Percentiles rank a stretch among this genome's conserved stretches.
phyloP scores from a whole-genome alignment of 805 yeast genomes.

The Candida coleopterorum region DNA sequence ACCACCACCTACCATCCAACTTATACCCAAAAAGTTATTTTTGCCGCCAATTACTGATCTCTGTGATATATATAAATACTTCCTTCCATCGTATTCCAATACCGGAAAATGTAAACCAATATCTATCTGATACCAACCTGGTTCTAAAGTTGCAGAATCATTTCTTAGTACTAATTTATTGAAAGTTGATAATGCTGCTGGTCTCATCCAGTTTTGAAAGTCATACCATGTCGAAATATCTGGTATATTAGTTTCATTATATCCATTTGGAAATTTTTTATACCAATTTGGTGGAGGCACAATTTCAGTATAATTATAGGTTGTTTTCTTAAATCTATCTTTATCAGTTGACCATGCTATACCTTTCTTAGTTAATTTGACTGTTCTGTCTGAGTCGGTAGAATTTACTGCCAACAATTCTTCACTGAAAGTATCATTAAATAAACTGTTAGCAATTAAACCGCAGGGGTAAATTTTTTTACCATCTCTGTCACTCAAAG shows the following conservation, averaged over 20 bases:
- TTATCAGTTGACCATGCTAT: conserved; percentile 39
- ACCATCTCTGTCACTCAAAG: conserved; percentile 39
- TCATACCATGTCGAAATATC: conserved; percentile 40
- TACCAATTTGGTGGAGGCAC: conserved; percentile 45
- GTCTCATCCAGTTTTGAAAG: conserved; percentile 45
- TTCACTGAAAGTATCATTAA: conserved; percentile 60
- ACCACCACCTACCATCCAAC: conserved; percentile 74
- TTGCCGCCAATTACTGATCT: conserved; percentile 74
- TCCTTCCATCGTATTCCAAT: conserved; percentile 59
- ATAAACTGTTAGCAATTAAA: conserved; percentile 72
- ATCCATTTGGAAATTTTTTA: conserved; percentile 39
- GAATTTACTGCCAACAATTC: conserved; percentile 37
- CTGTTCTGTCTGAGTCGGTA: conserved; percentile 19
- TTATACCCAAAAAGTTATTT: conserved; percentile 64
- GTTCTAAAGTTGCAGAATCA: conserved; percentile 46
- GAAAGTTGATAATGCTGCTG: conserved; percentile 39
- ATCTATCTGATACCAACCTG: conserved; percentile 59
- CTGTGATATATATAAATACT: conserved; percentile 62
- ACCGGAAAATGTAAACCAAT: conserved; percentile 82
- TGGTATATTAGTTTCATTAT: conserved; percentile 39
- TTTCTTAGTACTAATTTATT: conserved; percentile 56
- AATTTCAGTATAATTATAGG: conserved; percentile 31
- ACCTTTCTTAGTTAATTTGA: conserved; percentile 32
- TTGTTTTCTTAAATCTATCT: conserved; percentile 38
- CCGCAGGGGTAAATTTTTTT: conserved; percentile 76